Percentiles rank a stretch among this genome's conserved stretches.
Evolutionary conservation across 257 asterid genomes (phyloP).

Genomic region (Solanum paucissectum): DNA sequence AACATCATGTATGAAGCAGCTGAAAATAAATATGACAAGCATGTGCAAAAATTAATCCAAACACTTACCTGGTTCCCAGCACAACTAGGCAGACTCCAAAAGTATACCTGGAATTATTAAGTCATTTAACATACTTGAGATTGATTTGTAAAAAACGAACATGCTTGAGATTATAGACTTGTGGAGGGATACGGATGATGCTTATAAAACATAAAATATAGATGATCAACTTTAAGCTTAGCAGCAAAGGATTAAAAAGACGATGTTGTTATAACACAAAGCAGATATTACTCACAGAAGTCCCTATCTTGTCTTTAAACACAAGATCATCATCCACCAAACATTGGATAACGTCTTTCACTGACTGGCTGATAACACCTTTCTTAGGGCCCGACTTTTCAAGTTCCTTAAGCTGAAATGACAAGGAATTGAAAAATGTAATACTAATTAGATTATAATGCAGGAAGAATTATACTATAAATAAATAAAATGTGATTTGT

Average conservation of each 20-base stretch:
- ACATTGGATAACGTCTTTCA: slow-evolving; percentile 83
- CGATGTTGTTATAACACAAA: neutral
- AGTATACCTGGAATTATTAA: slow-evolving; percentile 58
- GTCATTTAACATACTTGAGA: neutral
- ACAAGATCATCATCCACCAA: slow-evolving; percentile 97
- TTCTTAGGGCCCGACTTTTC: slow-evolving; percentile 91
- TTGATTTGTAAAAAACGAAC: neutral
- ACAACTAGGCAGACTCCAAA: slow-evolving; percentile 99
- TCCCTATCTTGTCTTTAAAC: slow-evolving; percentile 93
- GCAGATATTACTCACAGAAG: slow-evolving; percentile 64
- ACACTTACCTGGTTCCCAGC: slow-evolving; percentile 87
- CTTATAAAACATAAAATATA: neutral
- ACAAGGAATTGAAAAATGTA: neutral
- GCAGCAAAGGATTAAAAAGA: neutral
- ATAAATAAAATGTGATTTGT: neutral
- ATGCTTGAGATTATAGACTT: neutral
- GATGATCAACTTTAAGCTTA: neutral
- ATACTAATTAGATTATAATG: neutral
- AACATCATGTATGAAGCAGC: neutral
- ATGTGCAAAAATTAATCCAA: neutral
- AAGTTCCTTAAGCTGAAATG: slow-evolving; percentile 77
- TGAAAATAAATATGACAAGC: neutral
- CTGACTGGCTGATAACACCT: slow-evolving; percentile 90
- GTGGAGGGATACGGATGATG: neutral
- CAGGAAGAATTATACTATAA: neutral